Evolutionary conservation across 2,329 filamentous ascomycete genomes (phyloP).

Genomic region (Trichoderma gracile): DNA sequence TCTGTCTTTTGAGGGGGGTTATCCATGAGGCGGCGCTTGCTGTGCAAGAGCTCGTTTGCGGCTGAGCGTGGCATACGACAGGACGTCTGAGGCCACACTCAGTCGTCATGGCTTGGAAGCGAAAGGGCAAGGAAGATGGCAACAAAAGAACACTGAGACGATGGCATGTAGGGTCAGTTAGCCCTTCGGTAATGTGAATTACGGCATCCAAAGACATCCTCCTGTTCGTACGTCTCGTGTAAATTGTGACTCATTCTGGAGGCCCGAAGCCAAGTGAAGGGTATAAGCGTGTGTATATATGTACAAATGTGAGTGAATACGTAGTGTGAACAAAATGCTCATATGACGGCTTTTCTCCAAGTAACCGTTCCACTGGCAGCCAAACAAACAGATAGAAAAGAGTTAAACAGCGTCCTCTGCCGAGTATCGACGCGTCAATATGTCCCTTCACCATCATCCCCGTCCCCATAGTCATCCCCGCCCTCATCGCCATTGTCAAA

Average conservation of each 20-base stretch:
- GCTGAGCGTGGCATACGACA: conserved; percentile 16
- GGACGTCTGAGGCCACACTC: background rate
- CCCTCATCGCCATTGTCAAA: conserved; percentile 61
- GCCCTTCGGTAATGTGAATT: conserved; percentile 9
- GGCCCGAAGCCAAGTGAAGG: conserved; percentile 1
- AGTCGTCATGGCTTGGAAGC: conserved; percentile 30
- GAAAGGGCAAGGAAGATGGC: conserved; percentile 32
- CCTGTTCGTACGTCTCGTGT: background rate
- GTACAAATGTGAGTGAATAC: background rate
- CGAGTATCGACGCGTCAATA: conserved; percentile 33
- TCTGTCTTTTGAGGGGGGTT: background rate
- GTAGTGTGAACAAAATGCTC: conserved; percentile 1
- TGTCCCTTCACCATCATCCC: conserved; percentile 51
- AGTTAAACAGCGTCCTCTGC: too few species aligned
- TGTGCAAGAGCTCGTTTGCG: conserved; percentile 5
- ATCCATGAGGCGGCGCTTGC: conserved; percentile 20
- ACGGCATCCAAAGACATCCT: background rate
- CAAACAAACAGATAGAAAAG: too few species aligned
- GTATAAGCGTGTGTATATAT: conserved; percentile 23
- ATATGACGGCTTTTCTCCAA: background rate
- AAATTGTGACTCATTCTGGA: background rate
- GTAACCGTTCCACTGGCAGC: background rate
- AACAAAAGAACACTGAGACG: conserved; percentile 13
- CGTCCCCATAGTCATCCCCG: conserved; percentile 53
- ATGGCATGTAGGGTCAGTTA: background rate